phyloP scores from a whole-genome alignment of 495 filamentous ascomycete genomes.

The Neurospora sp. region DNA sequence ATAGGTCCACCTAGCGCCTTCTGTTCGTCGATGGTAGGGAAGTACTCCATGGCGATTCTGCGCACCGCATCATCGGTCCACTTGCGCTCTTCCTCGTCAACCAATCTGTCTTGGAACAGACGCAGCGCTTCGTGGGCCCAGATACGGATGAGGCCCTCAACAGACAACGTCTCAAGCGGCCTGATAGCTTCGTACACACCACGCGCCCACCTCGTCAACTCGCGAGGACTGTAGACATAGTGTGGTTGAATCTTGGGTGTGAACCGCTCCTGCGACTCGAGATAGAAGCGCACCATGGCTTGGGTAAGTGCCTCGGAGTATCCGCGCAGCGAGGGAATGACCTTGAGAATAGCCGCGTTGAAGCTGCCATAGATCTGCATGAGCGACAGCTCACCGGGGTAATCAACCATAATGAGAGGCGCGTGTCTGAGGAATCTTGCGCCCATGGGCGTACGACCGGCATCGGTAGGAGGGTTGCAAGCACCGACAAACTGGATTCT shows the following conservation, averaged over 20 bases:
- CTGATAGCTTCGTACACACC: slow-evolving; percentile 94
- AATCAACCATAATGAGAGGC: slow-evolving; percentile 97
- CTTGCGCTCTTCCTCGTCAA: slow-evolving; percentile 84
- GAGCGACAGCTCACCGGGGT: slow-evolving; percentile 89
- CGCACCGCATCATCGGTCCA: slow-evolving; percentile 86
- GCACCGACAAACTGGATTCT: slow-evolving; percentile 98
- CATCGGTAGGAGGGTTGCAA: slow-evolving; percentile 98
- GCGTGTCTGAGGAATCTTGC: slow-evolving; percentile 89
- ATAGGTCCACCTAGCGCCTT: slow-evolving; percentile 90
- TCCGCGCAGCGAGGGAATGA: slow-evolving; percentile 87
- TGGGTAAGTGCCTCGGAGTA: slow-evolving; percentile 91
- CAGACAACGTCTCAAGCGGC: slow-evolving; percentile 72
- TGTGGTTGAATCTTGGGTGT: slow-evolving; percentile 95
- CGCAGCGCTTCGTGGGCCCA: slow-evolving; percentile 97
- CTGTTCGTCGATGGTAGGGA: slow-evolving; percentile 82
- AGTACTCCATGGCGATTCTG: slow-evolving; percentile 78
- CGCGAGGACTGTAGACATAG: slow-evolving; percentile 98
- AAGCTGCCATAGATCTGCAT: slow-evolving; percentile 98
- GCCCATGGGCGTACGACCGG: slow-evolving; percentile 88
- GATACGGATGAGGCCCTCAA: slow-evolving; percentile 91
- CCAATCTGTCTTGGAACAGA: slow-evolving; percentile 92
- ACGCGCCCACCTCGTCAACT: slow-evolving; percentile 92
- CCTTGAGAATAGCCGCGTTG: slow-evolving; percentile 92
- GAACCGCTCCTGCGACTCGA: slow-evolving; percentile 87
- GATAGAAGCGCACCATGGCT: slow-evolving; percentile 94